Percentiles rank a stretch among this genome's conserved stretches.
phyloP scores from a whole-genome alignment of 345 rosid species.

The Populus ilicifolia region DNA sequence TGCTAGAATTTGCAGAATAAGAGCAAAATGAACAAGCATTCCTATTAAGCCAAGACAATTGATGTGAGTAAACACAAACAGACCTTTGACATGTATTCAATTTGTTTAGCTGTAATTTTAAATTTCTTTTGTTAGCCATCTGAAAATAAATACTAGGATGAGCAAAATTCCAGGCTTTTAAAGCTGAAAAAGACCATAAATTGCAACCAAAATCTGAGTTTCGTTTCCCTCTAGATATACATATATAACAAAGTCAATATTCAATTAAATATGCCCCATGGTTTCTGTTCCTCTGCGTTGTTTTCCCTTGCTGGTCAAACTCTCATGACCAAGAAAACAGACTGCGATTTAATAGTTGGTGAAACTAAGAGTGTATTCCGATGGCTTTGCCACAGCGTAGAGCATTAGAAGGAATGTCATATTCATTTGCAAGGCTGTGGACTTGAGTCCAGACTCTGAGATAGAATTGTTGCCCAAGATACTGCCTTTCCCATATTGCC shows the following conservation, averaged over 20 bases:
- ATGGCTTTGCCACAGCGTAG: slow-evolving; percentile 80
- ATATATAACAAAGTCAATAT: slow-evolving; percentile 4
- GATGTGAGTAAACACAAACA: too few relatives aligned
- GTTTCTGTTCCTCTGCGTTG: neutral
- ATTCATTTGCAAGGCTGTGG: slow-evolving; percentile 62
- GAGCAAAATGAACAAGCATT: too few relatives aligned
- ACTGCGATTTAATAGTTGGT: neutral
- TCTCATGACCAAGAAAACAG: slow-evolving; percentile 36
- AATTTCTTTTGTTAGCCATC: too few relatives aligned
- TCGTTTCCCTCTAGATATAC: neutral
- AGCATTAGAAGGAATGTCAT: slow-evolving; percentile 65
- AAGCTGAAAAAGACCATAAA: neutral
- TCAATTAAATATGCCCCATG: neutral
- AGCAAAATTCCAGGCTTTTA: neutral
- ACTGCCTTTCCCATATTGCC: slow-evolving; percentile 81
- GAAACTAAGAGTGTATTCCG: slow-evolving; percentile 40
- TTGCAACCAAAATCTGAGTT: slow-evolving; percentile 1
- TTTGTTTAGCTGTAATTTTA: too few relatives aligned
- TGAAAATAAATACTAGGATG: too few relatives aligned
- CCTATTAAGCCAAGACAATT: too few relatives aligned
- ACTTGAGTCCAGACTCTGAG: slow-evolving; percentile 64
- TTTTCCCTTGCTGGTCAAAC: slow-evolving; percentile 32
- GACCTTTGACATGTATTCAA: too few relatives aligned
- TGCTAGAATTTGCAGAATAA: too few relatives aligned
- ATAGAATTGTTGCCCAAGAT: slow-evolving; percentile 84